phyloP scores from a whole-genome alignment of 2,329 filamentous ascomycete species.

The Sphaerostilbella broomeana region DNA sequence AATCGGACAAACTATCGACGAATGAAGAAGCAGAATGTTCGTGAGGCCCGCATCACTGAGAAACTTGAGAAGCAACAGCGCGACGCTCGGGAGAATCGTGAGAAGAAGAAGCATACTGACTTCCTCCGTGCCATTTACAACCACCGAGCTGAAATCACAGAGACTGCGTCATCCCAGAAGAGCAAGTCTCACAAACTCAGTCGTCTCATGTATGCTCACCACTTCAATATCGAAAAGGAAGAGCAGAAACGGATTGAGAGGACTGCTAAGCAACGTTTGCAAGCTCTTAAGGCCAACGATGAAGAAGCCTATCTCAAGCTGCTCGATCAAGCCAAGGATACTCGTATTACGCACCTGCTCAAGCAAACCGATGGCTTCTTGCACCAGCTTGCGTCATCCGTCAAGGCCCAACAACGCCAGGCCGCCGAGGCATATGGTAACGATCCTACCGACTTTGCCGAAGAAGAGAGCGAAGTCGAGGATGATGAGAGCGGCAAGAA shows the following conservation, averaged over 20 bases:
- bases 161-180: constrained; percentile 59
- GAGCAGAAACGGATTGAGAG: constrained; percentile 97
- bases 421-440: constrained; percentile 73
- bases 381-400: constrained; percentile 87
- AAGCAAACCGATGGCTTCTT: constrained; percentile 97
- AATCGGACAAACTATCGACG: constrained; percentile 87
- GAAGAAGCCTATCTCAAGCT: constrained; percentile 98
- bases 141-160: constrained; percentile 72
- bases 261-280: constrained; percentile 98
- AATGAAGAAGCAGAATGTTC: constrained; percentile 93
- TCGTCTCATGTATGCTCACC: constrained; percentile 80
- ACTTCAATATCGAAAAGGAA: constrained; percentile 97
- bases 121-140: constrained; percentile 81
- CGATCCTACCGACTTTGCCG: constrained; percentile 43
- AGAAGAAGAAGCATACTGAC: constrained; percentile 95
- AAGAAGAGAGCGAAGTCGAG: constrained; percentile 63
- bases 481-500: constrained; percentile 68
- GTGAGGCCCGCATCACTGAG: constrained; percentile 94
- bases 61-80: constrained; percentile 99
- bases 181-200: constrained; percentile 79
- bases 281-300: constrained; percentile 97
- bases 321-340: constrained; percentile 97
- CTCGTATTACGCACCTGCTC: constrained; percentile 94
- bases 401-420: constrained; percentile 86
- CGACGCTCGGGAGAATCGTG: constrained; percentile 87